Evolutionary conservation across 2,329 filamentous ascomycete species (phyloP), one percentile per base, ranked within the genome.

Genomic region (Zymoseptoria ardabiliae): DNA sequence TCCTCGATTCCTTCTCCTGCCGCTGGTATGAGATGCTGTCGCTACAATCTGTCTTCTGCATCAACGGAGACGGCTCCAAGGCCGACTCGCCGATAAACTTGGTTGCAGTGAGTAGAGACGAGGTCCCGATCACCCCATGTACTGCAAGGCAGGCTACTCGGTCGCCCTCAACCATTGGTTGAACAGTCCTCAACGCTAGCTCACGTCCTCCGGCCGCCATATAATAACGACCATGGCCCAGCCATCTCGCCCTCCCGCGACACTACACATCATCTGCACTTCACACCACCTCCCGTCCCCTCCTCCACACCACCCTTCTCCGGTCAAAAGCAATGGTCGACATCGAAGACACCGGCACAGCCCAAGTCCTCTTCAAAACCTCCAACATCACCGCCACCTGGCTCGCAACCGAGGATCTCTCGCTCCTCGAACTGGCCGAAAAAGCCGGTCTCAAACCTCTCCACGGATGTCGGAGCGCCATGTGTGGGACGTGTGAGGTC

Each of bases 391-490:
- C 55, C 41, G 56, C 61, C 2, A 64, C 59, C 23, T 68, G 66
- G 66, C 55, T 52, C 6, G 59, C 58, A 7, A 60, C 61, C 55
- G 63, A 65, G 30, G 53, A 64, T n/a, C 62, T 68, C 5, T 63
- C 63, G 2, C 63, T 68, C 22, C 61, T 68, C 8, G 53, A 68
- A 48, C 60, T 68, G 8, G 66, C 66, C n/a, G 66, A 68, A 55
- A 63, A 64, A 48, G 63, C 58, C 13, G 66, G 66, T 10, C 56
- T 68, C 3, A 65, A 66, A 30, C 66, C 66, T 21, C 45, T 57
- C 4, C 66, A 54, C 45, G 66, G 66, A 8, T 68, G 66, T 58
- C 62, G 66, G 45, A 67, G 65, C 48, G 66, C 64, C 17, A 64
- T 68, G 50, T 68, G 64, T 55, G 63, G 63, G n/a, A 62, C 54